phyloP scores from a whole-genome alignment of 2,329 filamentous ascomycete species.

The Dactylonectria estremocensis region DNA sequence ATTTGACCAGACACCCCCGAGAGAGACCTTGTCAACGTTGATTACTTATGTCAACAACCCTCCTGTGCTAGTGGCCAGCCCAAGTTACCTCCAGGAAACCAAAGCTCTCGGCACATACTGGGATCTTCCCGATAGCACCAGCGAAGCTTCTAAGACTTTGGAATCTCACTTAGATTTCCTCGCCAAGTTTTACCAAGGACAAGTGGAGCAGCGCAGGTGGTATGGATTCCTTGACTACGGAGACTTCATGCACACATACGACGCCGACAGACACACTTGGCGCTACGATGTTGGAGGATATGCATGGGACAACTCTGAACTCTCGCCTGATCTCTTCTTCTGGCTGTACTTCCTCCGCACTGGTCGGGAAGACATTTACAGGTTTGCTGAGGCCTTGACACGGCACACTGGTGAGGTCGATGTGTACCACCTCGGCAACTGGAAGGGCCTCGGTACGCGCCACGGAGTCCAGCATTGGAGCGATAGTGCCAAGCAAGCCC shows the following conservation, averaged over 20 bases:
- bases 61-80: conserved; percentile 64
- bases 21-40: conserved; percentile 61
- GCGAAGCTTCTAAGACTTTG: conserved; percentile 53
- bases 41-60: conserved; percentile 65
- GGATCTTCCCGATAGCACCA: conserved; percentile 56
- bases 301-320: conserved; percentile 76
- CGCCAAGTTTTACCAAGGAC: conserved; percentile 67
- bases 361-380: conserved; percentile 69
- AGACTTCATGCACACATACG: conserved; percentile 76
- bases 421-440: conserved; percentile 72
- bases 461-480: conserved; percentile 75
- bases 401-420: conserved; percentile 75
- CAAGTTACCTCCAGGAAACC: conserved; percentile 66
- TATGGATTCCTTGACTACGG: conserved; percentile 76
- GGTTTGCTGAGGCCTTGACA: conserved; percentile 71
- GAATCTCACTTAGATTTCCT: conserved; percentile 71
- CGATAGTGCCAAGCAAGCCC: conserved; percentile 74
- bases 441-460: conserved; percentile 72
- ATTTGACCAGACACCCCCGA: conserved; percentile 67
- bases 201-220: conserved; percentile 72
- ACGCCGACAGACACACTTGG: conserved; percentile 72
- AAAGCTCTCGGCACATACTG: conserved; percentile 71
- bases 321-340: conserved; percentile 74
- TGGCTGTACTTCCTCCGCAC: conserved; percentile 76
- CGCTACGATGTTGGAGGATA: conserved; percentile 75